These are phyloP conservation scores for Benincasa hispida DNA, from an alignment of 306 rosid genomes.

Conservation along the genomic window DNA sequence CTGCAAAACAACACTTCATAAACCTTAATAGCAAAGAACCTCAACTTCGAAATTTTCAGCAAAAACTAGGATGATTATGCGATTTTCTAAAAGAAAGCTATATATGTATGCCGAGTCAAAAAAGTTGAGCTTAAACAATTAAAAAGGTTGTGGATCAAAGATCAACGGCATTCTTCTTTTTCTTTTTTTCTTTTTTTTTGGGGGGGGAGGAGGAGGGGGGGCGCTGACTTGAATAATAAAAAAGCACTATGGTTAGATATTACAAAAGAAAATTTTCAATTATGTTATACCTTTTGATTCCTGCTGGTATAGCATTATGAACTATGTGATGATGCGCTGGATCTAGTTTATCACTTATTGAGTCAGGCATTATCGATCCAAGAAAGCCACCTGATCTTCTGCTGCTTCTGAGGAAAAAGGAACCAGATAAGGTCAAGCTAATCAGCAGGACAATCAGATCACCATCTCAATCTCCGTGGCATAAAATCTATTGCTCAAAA, in stretches of 20 bases:
- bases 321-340: slow-evolving; percentile 67
- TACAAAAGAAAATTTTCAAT: not conserved
- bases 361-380: slow-evolving; percentile 75
- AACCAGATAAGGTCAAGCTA: not conserved
- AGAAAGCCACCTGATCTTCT: slow-evolving; percentile 61
- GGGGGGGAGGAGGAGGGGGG: too few relatives aligned
- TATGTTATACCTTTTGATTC: slow-evolving; percentile 57
- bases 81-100: not conserved
- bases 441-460: not conserved
- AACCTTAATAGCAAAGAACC: not conserved
- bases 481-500: not conserved
- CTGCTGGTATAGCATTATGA: slow-evolving; percentile 69
- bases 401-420: slow-evolving; percentile 28
- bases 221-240: not conserved
- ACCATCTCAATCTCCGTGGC: not conserved
- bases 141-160: not conserved
- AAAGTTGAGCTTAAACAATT: not conserved
- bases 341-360: slow-evolving; percentile 64
- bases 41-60: not conserved
- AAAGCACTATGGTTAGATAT: not conserved
- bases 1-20: slow-evolving; percentile 28
- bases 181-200: not conserved
- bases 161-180: not conserved
- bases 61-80: not conserved
- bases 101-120: not conserved